A percentile compares a stretch with the other conserved stretches of the same genome.
These are phyloP conservation scores for Leishmania arabica DNA, from an alignment of 208 protist species.

Conservation along the genomic window DNA sequence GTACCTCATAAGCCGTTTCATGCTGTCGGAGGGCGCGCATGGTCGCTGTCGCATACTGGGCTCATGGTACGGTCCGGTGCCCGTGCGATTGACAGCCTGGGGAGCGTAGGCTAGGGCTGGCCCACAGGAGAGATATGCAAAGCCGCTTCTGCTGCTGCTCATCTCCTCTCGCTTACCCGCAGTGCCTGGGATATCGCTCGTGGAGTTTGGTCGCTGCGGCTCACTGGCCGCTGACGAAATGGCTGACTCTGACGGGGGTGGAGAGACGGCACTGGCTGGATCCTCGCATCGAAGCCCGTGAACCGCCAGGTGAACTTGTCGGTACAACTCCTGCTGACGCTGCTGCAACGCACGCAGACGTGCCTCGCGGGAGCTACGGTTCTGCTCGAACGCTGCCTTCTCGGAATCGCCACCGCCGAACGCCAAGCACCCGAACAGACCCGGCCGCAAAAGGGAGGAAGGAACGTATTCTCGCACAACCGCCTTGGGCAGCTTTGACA, in stretches of 20 bases:
- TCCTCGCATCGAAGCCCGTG: not conserved
- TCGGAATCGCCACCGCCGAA: slow-evolving; percentile 52
- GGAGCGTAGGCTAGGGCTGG: not conserved
- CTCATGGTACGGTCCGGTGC: not conserved
- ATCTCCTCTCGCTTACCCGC: not conserved
- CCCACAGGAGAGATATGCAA: not conserved
- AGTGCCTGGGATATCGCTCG: not conserved
- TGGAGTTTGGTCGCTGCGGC: not conserved
- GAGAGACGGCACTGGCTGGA: not conserved
- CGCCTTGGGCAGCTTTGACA: slow-evolving; percentile 36
- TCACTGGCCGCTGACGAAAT: too few relatives aligned
- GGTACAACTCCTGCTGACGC: slow-evolving; percentile 52
- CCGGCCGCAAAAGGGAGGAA: slow-evolving; percentile 27
- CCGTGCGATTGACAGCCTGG: not conserved
- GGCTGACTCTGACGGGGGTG: not conserved
- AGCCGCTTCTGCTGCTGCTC: not conserved
- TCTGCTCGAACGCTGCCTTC: slow-evolving; percentile 35
- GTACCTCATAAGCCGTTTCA: slow-evolving; percentile 22
- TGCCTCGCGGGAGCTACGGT: slow-evolving; percentile 40
- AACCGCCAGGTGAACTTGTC: slow-evolving; percentile 30
- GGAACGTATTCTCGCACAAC: slow-evolving; percentile 39
- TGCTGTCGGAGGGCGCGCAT: not conserved
- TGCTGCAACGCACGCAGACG: slow-evolving; percentile 42
- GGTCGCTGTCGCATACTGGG: not conserved
- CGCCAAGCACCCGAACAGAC: slow-evolving; percentile 46